These are phyloP conservation scores for Colletotrichum cereale DNA, from an alignment of 2,329 filamentous ascomycete species.

Conservation along the genomic window DNA sequence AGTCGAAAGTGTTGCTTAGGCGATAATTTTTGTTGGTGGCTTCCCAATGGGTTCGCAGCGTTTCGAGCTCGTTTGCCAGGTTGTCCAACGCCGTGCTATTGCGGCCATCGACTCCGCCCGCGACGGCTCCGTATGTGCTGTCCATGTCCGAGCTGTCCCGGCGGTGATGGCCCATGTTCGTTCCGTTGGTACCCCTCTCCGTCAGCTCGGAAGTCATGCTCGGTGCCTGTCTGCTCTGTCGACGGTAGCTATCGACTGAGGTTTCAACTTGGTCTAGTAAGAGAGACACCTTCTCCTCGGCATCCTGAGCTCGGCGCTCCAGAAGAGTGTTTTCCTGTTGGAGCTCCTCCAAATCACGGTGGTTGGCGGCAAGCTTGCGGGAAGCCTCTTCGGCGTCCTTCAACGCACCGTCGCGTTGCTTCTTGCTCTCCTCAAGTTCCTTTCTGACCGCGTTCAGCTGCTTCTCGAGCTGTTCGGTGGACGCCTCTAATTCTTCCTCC, in stretches of 20 bases:
- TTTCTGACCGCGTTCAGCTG: constrained; percentile 76
- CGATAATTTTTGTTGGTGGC: constrained; percentile 96
- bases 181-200: constrained; percentile 51
- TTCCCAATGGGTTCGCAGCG: constrained; percentile 92
- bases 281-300: constrained; percentile 92
- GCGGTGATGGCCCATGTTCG: constrained; percentile 57
- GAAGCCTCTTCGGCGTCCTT: constrained; percentile 65
- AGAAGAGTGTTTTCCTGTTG: constrained; percentile 85
- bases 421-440: constrained; percentile 75
- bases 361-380: constrained; percentile 69
- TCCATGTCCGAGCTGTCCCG: constrained; percentile 71
- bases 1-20: constrained; percentile 89
- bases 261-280: constrained; percentile 94
- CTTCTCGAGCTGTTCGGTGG: constrained; percentile 76
- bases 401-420: constrained; percentile 77
- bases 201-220: constrained; percentile 64
- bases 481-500: constrained; percentile 76
- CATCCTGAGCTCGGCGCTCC: constrained; percentile 87
- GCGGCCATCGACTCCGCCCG: constrained; percentile 58
- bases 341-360: constrained; percentile 81
- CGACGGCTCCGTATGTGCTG: constrained; percentile 72
- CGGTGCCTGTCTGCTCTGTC: constrained; percentile 73
- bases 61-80: constrained; percentile 91
- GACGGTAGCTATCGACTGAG: constrained; percentile 94
- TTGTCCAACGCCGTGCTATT: constrained; percentile 84